Evolutionary conservation across 1,284 basidiomycete genomes (phyloP).

Genomic region (Fomitopsis pinicola): DNA sequence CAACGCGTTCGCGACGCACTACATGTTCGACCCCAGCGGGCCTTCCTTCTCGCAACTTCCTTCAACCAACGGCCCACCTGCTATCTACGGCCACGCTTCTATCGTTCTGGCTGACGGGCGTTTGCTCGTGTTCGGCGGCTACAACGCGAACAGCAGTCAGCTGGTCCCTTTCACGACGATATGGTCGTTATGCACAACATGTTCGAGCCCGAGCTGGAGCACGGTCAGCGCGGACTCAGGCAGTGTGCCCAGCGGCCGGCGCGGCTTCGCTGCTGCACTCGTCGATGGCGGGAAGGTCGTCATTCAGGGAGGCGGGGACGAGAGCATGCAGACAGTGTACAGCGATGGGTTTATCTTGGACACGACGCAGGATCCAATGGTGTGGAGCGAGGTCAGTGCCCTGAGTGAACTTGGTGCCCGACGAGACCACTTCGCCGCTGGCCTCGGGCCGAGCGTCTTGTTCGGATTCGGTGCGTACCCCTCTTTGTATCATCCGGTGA

Average conservation of each 20-base stretch:
- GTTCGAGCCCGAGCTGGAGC: slow-evolving; percentile 47
- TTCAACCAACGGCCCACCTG: slow-evolving; percentile 52
- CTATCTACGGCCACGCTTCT: slow-evolving; percentile 68
- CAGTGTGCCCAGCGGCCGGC: slow-evolving; percentile 54
- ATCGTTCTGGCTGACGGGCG: slow-evolving; percentile 63
- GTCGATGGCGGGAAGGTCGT: slow-evolving; percentile 55
- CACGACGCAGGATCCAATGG: slow-evolving; percentile 46
- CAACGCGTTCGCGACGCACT: slow-evolving; percentile 57
- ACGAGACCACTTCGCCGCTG: slow-evolving; percentile 70
- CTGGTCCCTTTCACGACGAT: slow-evolving; percentile 56
- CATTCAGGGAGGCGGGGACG: slow-evolving; percentile 77
- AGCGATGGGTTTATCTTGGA: slow-evolving; percentile 78
- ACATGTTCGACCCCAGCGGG: slow-evolving; percentile 51
- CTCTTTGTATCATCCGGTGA: not conserved
- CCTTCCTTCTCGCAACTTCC: slow-evolving; percentile 55
- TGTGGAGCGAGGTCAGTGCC: slow-evolving; percentile 49
- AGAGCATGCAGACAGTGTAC: slow-evolving; percentile 47
- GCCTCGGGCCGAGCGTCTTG: slow-evolving; percentile 56
- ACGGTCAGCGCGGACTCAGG: slow-evolving; percentile 34
- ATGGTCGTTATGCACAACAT: slow-evolving; percentile 62
- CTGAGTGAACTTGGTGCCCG: slow-evolving; percentile 56
- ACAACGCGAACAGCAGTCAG: slow-evolving; percentile 41
- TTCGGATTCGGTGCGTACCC: slow-evolving; percentile 71
- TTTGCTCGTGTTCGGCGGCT: slow-evolving; percentile 76
- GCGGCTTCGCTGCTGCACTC: slow-evolving; percentile 60